Evolutionary conservation across 331 rosid species (phyloP).

Genomic region (Rosa hybrid): DNA sequence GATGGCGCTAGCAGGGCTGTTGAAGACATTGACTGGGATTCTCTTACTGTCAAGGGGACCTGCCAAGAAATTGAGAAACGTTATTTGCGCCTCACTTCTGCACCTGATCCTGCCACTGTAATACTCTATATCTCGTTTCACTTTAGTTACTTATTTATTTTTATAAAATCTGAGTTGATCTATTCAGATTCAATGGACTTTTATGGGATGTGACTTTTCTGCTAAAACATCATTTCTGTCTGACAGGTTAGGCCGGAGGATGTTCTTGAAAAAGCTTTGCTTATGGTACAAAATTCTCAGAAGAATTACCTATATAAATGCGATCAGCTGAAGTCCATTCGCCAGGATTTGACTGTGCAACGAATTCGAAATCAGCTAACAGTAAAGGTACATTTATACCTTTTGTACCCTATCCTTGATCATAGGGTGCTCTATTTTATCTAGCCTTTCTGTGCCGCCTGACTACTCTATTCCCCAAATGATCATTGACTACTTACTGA

Average conservation of each 20-base stretch:
- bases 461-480: background rate
- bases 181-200: background rate
- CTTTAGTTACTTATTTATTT: background rate
- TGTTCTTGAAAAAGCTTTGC: conserved; percentile 80
- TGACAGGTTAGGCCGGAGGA: conserved; percentile 99
- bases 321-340: conserved; percentile 96
- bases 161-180: background rate
- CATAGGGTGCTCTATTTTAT: background rate
- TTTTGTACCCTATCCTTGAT: background rate
- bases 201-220: conserved; percentile 8
- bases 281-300: conserved; percentile 82
- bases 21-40: conserved; percentile 99
- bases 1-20: conserved; percentile 82
- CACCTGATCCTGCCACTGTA: conserved; percentile 96
- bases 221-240: conserved; percentile 16
- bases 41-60: conserved; percentile 96
- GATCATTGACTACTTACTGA: background rate
- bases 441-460: background rate
- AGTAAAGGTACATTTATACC: conserved; percentile 65
- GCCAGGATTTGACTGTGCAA: conserved; percentile 98
- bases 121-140: conserved; percentile 18
- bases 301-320: conserved; percentile 94
- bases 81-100: conserved; percentile 95
- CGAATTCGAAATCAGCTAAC: conserved; percentile 82
- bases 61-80: conserved; percentile 98